A percentile compares a stretch with the other conserved stretches of the same genome.
phyloP scores from a whole-genome alignment of 2,329 filamentous ascomycete species.

The Pseudogymnoascus sp. region DNA sequence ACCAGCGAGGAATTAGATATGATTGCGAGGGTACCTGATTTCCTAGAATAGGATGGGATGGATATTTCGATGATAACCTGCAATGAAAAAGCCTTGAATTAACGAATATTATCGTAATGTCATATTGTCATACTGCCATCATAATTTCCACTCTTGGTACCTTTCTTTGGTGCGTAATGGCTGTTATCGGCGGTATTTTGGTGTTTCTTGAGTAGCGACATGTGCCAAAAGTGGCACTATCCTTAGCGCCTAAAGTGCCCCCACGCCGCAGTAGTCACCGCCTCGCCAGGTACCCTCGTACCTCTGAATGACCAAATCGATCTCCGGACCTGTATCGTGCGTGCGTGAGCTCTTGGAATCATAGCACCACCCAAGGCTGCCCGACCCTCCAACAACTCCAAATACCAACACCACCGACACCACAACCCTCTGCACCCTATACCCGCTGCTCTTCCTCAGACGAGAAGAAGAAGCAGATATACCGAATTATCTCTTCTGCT shows the following conservation, averaged over 20 bases:
- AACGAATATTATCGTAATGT: background rate
- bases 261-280: background rate
- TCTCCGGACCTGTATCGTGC: background rate
- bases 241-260: background rate
- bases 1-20: background rate
- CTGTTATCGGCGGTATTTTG: background rate
- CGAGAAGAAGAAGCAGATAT: background rate
- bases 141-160: background rate
- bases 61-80: background rate
- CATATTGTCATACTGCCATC: background rate
- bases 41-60: background rate
- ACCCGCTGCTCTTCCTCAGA: background rate
- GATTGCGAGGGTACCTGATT: background rate
- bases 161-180: background rate
- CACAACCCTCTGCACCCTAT: background rate
- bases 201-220: background rate
- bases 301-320: conserved; percentile 6
- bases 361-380: conserved; percentile 1
- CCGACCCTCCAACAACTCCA: background rate
- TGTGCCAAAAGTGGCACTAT: background rate
- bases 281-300: background rate
- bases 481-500: background rate
- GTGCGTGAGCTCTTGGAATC: background rate
- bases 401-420: background rate
- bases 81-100: background rate